Conservation (phyloP, 202 grass and related monocot genomes). For the Bolboschoenoplectus hybrid region DNA sequence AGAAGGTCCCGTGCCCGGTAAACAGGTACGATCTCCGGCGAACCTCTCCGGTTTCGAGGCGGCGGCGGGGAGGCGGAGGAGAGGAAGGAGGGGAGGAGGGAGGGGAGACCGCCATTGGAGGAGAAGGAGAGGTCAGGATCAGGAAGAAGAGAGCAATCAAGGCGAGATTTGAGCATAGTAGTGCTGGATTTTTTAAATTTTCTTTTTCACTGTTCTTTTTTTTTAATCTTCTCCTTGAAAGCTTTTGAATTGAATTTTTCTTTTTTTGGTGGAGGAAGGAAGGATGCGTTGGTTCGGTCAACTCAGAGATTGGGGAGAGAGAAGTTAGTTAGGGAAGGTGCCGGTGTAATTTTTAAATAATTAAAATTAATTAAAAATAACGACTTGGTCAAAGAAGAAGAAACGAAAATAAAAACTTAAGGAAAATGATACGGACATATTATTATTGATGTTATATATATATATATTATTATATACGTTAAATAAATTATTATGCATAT, state of each 20-base stretch:
- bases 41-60: conserved; percentile 47
- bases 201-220: background rate
- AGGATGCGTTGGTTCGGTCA: conserved; percentile 28
- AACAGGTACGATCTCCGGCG: conserved; percentile 73
- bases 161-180: conserved; percentile 39
- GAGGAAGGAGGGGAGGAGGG: conserved; percentile 12
- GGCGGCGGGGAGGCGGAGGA: conserved; percentile 46
- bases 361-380: background rate
- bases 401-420: background rate
- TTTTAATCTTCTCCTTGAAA: background rate
- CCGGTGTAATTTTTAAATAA: background rate
- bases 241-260: conserved; percentile 33
- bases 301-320: conserved; percentile 3
- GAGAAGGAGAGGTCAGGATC: background rate
- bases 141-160: background rate
- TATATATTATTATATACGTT: too few relatives aligned
- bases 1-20: conserved; percentile 65
- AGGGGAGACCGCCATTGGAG: conserved; percentile 34
- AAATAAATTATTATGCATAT: too few relatives aligned
- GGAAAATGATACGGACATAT: too few relatives aligned
- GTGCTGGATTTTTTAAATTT: conserved; percentile 4
- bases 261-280: conserved; percentile 32
- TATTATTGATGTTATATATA: too few relatives aligned
- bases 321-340: background rate
- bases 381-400: background rate